Conservation (phyloP, 371 early-diverging fungal species). For the Mucor indicus region DNA sequence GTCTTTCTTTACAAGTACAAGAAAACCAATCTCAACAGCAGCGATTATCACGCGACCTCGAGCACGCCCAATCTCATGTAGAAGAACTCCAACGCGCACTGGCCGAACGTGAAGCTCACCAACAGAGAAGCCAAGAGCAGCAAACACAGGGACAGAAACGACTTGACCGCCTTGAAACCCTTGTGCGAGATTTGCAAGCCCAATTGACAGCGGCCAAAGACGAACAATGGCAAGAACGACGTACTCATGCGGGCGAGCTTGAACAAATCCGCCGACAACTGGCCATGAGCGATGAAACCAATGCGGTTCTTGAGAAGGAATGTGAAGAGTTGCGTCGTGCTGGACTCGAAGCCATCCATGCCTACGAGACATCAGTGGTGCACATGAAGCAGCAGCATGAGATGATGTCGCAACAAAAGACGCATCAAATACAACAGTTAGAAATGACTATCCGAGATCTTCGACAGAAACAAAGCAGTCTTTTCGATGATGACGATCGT, state of each 20-base stretch:
- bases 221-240: constrained; percentile 2
- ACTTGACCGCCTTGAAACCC: constrained; percentile 27
- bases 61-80: background rate
- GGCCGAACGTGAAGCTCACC: constrained; percentile 16
- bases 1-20: constrained; percentile 31
- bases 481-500: constrained; percentile 25
- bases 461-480: constrained; percentile 17
- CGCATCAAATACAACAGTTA: constrained; percentile 15
- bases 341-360: constrained; percentile 31
- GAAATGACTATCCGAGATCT: constrained; percentile 28
- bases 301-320: constrained; percentile 39
- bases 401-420: constrained; percentile 14
- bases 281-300: constrained; percentile 19
- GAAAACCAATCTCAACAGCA: constrained; percentile 22
- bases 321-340: constrained; percentile 37
- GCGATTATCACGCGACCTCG: constrained; percentile 16
- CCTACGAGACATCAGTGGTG: constrained; percentile 27
- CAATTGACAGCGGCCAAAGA: constrained; percentile 13
- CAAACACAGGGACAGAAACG: constrained; percentile 28
- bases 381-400: constrained; percentile 22
- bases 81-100: constrained; percentile 3
- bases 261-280: constrained; percentile 28
- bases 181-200: constrained; percentile 28
- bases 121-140: constrained; percentile 19
- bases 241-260: constrained; percentile 28